phyloP scores from a whole-genome alignment of 2,329 filamentous ascomycete species.

The Penicillium verrucosum region DNA sequence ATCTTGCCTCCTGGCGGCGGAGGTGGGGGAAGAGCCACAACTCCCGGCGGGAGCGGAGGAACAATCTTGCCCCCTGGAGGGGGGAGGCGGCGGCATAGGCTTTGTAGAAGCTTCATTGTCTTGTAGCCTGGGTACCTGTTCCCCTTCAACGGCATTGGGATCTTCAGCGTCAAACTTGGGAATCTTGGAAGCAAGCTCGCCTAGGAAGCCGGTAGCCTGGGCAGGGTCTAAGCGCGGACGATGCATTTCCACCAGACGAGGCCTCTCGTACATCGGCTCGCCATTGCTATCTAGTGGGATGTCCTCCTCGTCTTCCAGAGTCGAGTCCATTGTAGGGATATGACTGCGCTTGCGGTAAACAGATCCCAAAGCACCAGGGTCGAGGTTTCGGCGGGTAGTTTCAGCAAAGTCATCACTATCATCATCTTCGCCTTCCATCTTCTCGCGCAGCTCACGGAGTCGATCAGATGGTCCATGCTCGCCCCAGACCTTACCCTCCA shows the following conservation, averaged over 20 bases:
- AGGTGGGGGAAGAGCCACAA: conserved; percentile 31
- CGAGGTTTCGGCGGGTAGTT: conserved; percentile 61
- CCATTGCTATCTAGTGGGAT: conserved; percentile 53
- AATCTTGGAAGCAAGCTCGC: conserved; percentile 72
- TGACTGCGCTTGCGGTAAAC: conserved; percentile 58
- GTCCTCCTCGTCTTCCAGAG: conserved; percentile 36
- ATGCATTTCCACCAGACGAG: conserved; percentile 69
- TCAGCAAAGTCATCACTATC: conserved; percentile 50
- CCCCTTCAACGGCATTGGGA: conserved; percentile 11
- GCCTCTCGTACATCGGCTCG: conserved; percentile 70
- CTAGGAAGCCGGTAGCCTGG: conserved; percentile 64
- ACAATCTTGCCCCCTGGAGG: conserved; percentile 10
- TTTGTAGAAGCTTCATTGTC: conserved; percentile 12
- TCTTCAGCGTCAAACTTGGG: conserved; percentile 62
- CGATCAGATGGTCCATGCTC: conserved; percentile 87
- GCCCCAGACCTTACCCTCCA: conserved; percentile 89
- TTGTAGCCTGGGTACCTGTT: conserved; percentile 3
- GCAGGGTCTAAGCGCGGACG: conserved; percentile 63
- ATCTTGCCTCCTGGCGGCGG: conserved; percentile 13
- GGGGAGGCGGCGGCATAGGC: conserved; percentile 16
- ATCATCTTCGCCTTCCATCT: conserved; percentile 74
- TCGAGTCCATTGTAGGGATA: conserved; percentile 39
- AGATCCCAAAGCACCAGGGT: conserved; percentile 70
- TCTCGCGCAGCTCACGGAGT: conserved; percentile 83
- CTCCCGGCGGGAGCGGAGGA: conserved; percentile 28